Base-by-base conservation (phyloP, 164 flowering plant species). In the Nymphaea colorata region DNA sequence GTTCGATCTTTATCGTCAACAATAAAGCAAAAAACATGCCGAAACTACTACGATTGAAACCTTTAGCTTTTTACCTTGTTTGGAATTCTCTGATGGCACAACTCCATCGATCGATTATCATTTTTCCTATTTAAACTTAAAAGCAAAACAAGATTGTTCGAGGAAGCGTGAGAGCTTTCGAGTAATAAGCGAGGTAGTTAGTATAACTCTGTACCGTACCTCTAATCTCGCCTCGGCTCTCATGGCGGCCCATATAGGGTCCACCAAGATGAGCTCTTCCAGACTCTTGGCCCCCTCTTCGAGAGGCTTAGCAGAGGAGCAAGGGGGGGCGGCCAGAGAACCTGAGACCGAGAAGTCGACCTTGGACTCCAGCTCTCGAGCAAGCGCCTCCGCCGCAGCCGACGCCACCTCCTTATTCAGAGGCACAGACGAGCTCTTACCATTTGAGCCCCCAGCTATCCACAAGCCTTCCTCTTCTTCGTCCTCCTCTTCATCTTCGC, bases 231-330 rank as follows among this genome's bases (percentile, higher is more conserved):
- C 70, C 15, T 68, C 70, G 8, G 64, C 70, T 68, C 64, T 68
- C 59, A 68, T 68, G 64, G 62, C 70, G 2, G 42, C 70, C 70
- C 70, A 68, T 41, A 68, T 43, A 41, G 70, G 70, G 44, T 68
- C 70, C 44, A 4, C 53, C 53, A 62, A 67, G 18, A 61, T 61
- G 42, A 16, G 68, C 11, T 51, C 25, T 14, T 43, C 43, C 36
- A 14, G 8, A 45, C 3, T 12, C 51, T 42, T 59, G 36, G 4
- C 42, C 18, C 53, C 25, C 42, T 57, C 67, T n/a, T 41, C 41
- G 36, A 65, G n/a, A 5, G 59, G 10, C 41, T 59, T 45, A 18
- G 53, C 64, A 4, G 64, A 11, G n/a, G 64, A 61, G 64, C 64
- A 61, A 61, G 64, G 41, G 3, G 41, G 64, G 10, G 64, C 64